Conservation (phyloP, 805 yeast species). For the Starmerella floris region DNA sequence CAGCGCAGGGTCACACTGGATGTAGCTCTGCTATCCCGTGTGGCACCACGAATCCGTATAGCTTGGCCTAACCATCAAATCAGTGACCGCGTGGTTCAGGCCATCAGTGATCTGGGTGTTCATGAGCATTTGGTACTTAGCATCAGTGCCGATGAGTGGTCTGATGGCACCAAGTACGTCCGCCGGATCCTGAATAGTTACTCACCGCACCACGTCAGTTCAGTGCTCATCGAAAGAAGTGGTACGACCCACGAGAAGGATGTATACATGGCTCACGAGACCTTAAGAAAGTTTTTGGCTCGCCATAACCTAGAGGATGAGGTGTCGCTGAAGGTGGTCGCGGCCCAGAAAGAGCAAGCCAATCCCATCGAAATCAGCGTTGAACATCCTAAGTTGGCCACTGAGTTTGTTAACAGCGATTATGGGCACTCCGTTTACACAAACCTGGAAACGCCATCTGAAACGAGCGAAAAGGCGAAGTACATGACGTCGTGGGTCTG, state of each 20-base stretch:
- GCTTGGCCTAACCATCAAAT: constrained; percentile 55
- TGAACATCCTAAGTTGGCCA: constrained; percentile 3
- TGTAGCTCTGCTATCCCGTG: constrained; percentile 41
- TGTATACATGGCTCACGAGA: not conserved
- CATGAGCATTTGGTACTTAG: constrained; percentile 49
- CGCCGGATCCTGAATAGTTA: constrained; percentile 10
- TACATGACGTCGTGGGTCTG: constrained; percentile 30
- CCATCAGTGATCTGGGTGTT: constrained; percentile 38
- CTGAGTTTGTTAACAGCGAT: constrained; percentile 6
- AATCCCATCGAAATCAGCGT: constrained; percentile 8
- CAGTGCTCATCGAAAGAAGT: constrained; percentile 6
- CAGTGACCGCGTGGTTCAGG: constrained; percentile 38
- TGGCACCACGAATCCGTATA: constrained; percentile 44
- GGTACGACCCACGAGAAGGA: not conserved
- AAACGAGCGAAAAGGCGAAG: constrained; percentile 23
- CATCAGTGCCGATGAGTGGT: constrained; percentile 41
- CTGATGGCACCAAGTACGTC: not conserved
- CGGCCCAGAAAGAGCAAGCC: constrained; percentile 5
- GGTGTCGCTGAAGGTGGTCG: not conserved
- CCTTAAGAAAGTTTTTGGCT: constrained; percentile 1
- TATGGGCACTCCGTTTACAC: constrained; percentile 6
- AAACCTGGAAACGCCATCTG: constrained; percentile 9
- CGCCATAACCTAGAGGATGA: not conserved
- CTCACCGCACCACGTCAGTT: not conserved
- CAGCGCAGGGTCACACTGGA: constrained; percentile 42